These are phyloP conservation scores for Venturia oleaginea DNA, from an alignment of 2,329 filamentous ascomycete species.

Conservation along the genomic window DNA sequence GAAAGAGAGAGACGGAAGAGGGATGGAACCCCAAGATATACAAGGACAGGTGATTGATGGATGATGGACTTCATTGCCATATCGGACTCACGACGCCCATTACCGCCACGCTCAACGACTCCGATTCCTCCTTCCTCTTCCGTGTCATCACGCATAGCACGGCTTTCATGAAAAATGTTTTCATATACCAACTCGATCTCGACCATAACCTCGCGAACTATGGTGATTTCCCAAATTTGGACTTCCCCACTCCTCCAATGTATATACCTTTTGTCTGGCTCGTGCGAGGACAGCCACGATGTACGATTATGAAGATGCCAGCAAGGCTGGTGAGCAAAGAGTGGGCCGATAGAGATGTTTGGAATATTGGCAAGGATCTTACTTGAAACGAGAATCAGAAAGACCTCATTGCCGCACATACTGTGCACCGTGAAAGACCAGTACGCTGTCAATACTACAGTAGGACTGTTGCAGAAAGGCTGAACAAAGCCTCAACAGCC, in stretches of 20 bases:
- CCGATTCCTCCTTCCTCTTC: neutral
- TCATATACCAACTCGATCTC: neutral
- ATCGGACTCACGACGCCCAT: neutral
- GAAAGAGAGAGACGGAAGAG: conserved; percentile 69
- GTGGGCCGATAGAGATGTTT: neutral
- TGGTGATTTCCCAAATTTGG: neutral
- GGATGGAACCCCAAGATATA: conserved; percentile 95
- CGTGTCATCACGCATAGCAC: neutral
- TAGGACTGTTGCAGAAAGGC: too few species aligned
- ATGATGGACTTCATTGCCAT: neutral
- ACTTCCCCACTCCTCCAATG: neutral
- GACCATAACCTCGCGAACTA: neutral
- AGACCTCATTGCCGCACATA: neutral
- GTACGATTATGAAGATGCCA: neutral
- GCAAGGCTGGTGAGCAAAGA: neutral
- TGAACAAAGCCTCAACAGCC: too few species aligned
- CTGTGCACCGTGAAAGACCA: neutral
- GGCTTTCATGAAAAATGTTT: neutral
- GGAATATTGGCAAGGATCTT: neutral
- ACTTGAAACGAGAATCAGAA: neutral
- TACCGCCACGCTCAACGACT: neutral
- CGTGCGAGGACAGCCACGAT: neutral
- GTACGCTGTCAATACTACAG: too few species aligned
- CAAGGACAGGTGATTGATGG: conserved; percentile 50
- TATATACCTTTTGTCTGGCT: neutral